phyloP scores from a whole-genome alignment of 805 yeast species.

The Saccharomycopsis sp. region DNA sequence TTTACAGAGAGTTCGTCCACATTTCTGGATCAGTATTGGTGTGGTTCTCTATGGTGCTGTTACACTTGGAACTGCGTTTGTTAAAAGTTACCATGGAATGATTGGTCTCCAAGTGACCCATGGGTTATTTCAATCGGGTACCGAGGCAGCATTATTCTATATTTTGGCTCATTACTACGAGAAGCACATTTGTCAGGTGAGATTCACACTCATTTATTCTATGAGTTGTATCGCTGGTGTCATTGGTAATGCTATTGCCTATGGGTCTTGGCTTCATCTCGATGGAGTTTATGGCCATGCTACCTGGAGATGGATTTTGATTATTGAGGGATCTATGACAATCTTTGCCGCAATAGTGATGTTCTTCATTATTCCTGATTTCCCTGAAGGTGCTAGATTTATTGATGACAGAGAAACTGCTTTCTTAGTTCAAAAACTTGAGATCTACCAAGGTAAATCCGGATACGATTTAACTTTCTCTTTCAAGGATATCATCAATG shows the following conservation, averaged over 20 bases:
- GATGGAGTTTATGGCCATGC: constrained; percentile 34
- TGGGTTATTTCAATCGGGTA: constrained; percentile 64
- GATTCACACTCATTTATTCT: constrained; percentile 59
- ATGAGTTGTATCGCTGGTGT: constrained; percentile 74
- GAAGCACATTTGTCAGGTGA: constrained; percentile 56
- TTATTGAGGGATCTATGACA: constrained; percentile 8
- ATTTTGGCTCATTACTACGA: constrained; percentile 61
- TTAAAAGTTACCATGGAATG: constrained; percentile 48
- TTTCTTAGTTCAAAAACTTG: constrained; percentile 22
- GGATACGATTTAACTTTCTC: constrained; percentile 44
- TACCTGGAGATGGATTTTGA: constrained; percentile 7
- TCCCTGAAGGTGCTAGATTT: constrained; percentile 20
- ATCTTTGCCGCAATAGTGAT: not conserved
- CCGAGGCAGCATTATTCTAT: constrained; percentile 72
- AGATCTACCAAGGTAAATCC: constrained; percentile 29
- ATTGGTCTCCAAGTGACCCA: constrained; percentile 57
- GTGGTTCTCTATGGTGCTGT: constrained; percentile 59
- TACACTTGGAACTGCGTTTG: constrained; percentile 61
- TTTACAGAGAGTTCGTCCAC: constrained; percentile 55
- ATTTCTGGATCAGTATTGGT: constrained; percentile 53
- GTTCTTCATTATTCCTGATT: constrained; percentile 8
- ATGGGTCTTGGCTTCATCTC: constrained; percentile 45
- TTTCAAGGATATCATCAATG: constrained; percentile 36
- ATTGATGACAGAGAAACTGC: constrained; percentile 40
- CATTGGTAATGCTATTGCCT: constrained; percentile 68